Percentiles rank a stretch among this genome's conserved stretches.
Evolutionary conservation across 805 yeast genomes (phyloP).

Genomic region (Debaryomyces prosopidis): DNA sequence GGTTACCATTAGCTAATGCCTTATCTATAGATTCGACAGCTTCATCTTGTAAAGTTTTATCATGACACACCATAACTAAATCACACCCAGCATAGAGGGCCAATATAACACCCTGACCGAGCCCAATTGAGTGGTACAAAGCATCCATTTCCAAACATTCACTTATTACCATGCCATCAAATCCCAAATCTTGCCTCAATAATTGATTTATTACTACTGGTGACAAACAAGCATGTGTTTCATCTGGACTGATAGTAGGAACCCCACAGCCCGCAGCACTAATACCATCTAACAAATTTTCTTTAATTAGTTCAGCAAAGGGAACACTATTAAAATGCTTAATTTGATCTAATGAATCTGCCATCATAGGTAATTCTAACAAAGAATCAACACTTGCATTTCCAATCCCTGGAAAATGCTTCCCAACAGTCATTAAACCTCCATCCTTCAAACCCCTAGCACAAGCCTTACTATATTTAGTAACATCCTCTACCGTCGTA

Average conservation of each 20-base stretch:
- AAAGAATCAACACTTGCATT: constrained; percentile 58
- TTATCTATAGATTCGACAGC: constrained; percentile 46
- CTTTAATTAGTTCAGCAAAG: constrained; percentile 47
- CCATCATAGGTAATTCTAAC: constrained; percentile 58
- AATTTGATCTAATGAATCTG: constrained; percentile 54
- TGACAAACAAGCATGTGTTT: constrained; percentile 61
- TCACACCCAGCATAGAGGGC: constrained; percentile 69
- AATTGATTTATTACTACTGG: constrained; percentile 53
- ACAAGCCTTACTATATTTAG: constrained; percentile 52
- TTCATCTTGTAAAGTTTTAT: constrained; percentile 53
- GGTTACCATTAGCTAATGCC: constrained; percentile 39
- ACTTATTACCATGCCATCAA: constrained; percentile 56
- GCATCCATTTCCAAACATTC: constrained; percentile 68
- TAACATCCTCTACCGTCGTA: constrained; percentile 57
- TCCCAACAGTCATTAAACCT: constrained; percentile 56
- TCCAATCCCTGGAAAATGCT: constrained; percentile 70
- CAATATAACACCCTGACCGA: constrained; percentile 64
- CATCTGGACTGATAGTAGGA: constrained; percentile 59
- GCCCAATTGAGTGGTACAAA: constrained; percentile 59
- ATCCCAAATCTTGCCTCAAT: constrained; percentile 50
- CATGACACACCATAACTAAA: constrained; percentile 61
- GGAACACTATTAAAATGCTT: constrained; percentile 52
- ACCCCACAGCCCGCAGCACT: constrained; percentile 67
- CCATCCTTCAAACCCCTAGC: constrained; percentile 55
- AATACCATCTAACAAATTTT: constrained; percentile 51